phyloP scores from a whole-genome alignment of 495 filamentous ascomycete genomes.

The Daldinia caldariorum region DNA sequence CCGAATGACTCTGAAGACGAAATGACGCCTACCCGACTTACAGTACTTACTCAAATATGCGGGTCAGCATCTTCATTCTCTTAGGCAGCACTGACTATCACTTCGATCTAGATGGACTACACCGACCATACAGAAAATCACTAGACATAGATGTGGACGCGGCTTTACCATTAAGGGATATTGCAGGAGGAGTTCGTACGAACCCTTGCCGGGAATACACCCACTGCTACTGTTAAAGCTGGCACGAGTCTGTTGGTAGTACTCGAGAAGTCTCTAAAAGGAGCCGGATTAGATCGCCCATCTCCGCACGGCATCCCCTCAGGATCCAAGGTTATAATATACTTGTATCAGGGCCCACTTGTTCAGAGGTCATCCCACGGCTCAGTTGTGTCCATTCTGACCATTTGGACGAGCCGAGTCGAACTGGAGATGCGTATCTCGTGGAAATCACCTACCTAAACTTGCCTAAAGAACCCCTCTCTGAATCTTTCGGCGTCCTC shows the following conservation, averaged over 20 bases:
- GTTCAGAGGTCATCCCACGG: constrained; percentile 37
- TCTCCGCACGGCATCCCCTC: constrained; percentile 35
- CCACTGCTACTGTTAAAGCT: constrained; percentile 34
- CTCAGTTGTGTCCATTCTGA: constrained; percentile 34
- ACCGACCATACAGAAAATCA: constrained; percentile 14
- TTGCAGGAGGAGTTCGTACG: constrained; percentile 32
- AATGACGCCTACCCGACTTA: constrained; percentile 12
- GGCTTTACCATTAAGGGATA: constrained; percentile 38
- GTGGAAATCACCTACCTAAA: constrained; percentile 34
- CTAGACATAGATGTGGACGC: constrained; percentile 25
- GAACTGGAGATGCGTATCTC: constrained; percentile 25
- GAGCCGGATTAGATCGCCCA: constrained; percentile 36
- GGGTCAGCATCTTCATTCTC: constrained; percentile 35
- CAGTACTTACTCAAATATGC: constrained; percentile 18
- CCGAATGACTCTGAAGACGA: constrained; percentile 27
- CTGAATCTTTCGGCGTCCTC: constrained; percentile 40
- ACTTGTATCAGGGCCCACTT: constrained; percentile 38
- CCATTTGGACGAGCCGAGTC: constrained; percentile 23
- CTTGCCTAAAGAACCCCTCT: constrained; percentile 24
- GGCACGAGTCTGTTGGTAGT: constrained; percentile 36
- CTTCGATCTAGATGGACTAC: constrained; percentile 28
- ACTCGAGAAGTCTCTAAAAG: constrained; percentile 35
- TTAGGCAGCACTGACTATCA: constrained; percentile 35
- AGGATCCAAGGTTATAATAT: constrained; percentile 26
- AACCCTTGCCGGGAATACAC: constrained; percentile 36